Percentiles rank a stretch among this genome's conserved stretches.
phyloP scores from a whole-genome alignment of 495 filamentous ascomycete genomes.

The Tricharina praecox region DNA sequence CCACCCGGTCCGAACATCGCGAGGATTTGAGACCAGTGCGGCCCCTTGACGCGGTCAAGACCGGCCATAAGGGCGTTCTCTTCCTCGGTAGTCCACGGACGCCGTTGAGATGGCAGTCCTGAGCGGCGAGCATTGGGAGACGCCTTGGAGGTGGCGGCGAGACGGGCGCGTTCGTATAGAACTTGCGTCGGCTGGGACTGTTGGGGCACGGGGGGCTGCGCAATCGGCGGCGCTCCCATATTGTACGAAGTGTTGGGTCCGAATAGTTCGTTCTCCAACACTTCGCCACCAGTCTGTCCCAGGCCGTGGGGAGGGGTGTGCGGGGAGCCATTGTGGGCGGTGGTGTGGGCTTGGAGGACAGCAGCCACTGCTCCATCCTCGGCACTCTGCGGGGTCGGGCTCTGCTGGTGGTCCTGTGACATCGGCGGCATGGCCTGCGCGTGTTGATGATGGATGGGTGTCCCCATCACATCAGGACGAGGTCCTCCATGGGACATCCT shows the following conservation, averaged over 20 bases:
- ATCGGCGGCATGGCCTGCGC: background rate
- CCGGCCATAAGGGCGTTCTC: slow-evolving; percentile 87
- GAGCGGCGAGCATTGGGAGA: slow-evolving; percentile 56
- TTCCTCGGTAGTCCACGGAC: slow-evolving; percentile 80
- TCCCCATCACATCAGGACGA: slow-evolving; percentile 1
- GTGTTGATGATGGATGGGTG: background rate
- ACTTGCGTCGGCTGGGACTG: slow-evolving; percentile 64
- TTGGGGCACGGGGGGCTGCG: slow-evolving; percentile 35
- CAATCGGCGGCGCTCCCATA: slow-evolving; percentile 22
- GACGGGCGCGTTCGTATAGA: slow-evolving; percentile 65
- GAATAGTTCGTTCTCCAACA: slow-evolving; percentile 22
- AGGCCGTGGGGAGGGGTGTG: slow-evolving; percentile 8
- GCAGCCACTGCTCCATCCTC: background rate
- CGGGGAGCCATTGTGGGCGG: slow-evolving; percentile 24
- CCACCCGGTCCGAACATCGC: slow-evolving; percentile 73
- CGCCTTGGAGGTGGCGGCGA: slow-evolving; percentile 63
- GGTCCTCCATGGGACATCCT: slow-evolving; percentile 11
- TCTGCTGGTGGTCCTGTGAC: background rate
- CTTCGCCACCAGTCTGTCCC: slow-evolving; percentile 9
- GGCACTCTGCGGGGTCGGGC: background rate
- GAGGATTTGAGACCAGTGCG: slow-evolving; percentile 91
- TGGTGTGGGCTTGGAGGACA: slow-evolving; percentile 24
- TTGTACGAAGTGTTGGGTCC: slow-evolving; percentile 24
- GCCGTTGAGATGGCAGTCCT: slow-evolving; percentile 63
- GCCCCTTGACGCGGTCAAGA: slow-evolving; percentile 76